Conservation (phyloP, 257 asterid genomes). For the Linderniella brevidens region DNA sequence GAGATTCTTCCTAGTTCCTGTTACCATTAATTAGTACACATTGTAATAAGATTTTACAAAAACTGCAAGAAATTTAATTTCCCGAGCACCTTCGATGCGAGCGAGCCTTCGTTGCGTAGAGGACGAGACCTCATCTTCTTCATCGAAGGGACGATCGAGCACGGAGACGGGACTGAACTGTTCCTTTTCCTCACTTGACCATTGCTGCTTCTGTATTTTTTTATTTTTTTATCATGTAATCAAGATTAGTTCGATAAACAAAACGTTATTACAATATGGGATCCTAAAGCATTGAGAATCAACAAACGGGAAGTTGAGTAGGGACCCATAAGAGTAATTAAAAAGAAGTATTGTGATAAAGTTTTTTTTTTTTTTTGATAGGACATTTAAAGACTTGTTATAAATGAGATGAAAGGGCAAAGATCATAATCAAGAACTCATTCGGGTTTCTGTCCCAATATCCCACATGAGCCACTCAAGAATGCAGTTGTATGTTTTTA, state of each 20-base stretch:
- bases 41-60: background rate
- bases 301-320: no score
- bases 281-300: no score
- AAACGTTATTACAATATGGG: no score
- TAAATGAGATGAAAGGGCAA: constrained; percentile 7
- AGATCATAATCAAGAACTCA: constrained; percentile 9
- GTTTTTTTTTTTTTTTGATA: no score
- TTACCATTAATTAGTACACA: background rate
- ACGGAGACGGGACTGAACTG: constrained; percentile 83
- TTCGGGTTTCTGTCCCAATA: background rate
- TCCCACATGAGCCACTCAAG: background rate
- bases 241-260: no score
- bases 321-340: no score
- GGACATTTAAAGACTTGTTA: no score
- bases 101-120: constrained; percentile 38
- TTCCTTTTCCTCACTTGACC: constrained; percentile 53
- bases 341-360: no score
- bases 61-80: background rate
- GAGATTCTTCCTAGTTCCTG: constrained; percentile 49
- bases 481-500: background rate
- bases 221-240: no score
- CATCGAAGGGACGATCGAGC: constrained; percentile 67
- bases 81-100: constrained; percentile 31
- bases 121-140: constrained; percentile 69
- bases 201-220: constrained; percentile 31